phyloP scores from a whole-genome alignment of 345 rosid species.

The Stellera chamaejasme region DNA sequence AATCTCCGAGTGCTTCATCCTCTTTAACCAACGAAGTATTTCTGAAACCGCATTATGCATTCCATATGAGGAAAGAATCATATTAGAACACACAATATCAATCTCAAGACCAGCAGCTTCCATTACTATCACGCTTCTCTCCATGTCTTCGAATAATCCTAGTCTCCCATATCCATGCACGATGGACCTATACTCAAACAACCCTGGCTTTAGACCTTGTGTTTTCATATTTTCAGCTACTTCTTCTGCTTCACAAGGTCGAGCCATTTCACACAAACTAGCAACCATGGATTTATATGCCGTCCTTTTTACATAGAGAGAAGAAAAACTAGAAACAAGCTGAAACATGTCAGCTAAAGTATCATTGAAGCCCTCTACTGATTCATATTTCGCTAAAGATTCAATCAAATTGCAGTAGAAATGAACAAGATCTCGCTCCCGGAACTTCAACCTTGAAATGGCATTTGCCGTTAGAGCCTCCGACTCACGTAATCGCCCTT shows the following conservation, averaged over 20 bases:
- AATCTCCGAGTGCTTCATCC: slow-evolving; percentile 36
- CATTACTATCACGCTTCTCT: slow-evolving; percentile 33
- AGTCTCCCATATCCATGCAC: slow-evolving; percentile 55
- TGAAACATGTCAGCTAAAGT: slow-evolving; percentile 29
- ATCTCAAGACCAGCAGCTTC: slow-evolving; percentile 35
- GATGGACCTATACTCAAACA: slow-evolving; percentile 48
- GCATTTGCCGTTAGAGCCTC: slow-evolving; percentile 37
- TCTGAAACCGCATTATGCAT: slow-evolving; percentile 38
- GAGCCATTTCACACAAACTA: slow-evolving; percentile 62
- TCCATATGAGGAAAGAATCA: slow-evolving; percentile 81
- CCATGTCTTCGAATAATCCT: slow-evolving; percentile 66
- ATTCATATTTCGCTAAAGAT: slow-evolving; percentile 34
- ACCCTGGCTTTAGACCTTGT: slow-evolving; percentile 30
- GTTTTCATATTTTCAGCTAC: slow-evolving; percentile 42
- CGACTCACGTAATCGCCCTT: slow-evolving; percentile 36
- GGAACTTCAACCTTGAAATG: slow-evolving; percentile 27
- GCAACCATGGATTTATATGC: slow-evolving; percentile 52
- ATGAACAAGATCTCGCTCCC: slow-evolving; percentile 47
- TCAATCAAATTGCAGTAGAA: slow-evolving; percentile 56
- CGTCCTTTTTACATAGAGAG: slow-evolving; percentile 54
- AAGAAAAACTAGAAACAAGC: slow-evolving; percentile 32
- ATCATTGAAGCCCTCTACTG: slow-evolving; percentile 38
- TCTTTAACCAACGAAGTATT: slow-evolving; percentile 59
- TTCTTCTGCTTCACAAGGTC: slow-evolving; percentile 47
- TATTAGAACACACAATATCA: slow-evolving; percentile 65